Evolutionary conservation across 768 basidiomycete genomes (phyloP).

Genomic region (Cyathus striatus): DNA sequence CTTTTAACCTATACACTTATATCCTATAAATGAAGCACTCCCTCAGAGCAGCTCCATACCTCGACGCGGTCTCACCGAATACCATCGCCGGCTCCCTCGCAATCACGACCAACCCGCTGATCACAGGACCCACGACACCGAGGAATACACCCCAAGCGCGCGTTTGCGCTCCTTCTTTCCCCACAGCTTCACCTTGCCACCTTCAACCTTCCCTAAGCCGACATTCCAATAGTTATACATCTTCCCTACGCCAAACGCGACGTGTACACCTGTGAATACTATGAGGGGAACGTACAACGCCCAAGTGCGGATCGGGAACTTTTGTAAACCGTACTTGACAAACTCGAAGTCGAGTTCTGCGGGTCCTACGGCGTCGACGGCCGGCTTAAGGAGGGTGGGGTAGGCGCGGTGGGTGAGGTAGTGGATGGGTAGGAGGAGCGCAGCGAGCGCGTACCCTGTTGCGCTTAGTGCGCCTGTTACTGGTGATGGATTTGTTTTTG

Average conservation of each 20-base stretch:
- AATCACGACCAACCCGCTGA: constrained; percentile 50
- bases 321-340: constrained; percentile 64
- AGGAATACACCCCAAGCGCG: too few species aligned
- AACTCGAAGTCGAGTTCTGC: constrained; percentile 81
- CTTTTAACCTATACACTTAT: constrained; percentile 16
- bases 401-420: constrained; percentile 59
- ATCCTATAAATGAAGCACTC: constrained; percentile 42
- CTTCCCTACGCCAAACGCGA: constrained; percentile 65
- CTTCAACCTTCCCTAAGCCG: too few species aligned
- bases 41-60: constrained; percentile 48
- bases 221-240: constrained; percentile 37
- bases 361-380: constrained; percentile 60
- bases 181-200: constrained; percentile 6
- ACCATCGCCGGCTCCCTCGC: constrained; percentile 55
- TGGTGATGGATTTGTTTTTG: constrained; percentile 22
- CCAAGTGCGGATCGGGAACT: constrained; percentile 61
- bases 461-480: constrained; percentile 43
- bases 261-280: constrained; percentile 50
- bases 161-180: constrained; percentile 15
- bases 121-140: constrained; percentile 42
- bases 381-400: constrained; percentile 39
- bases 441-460: constrained; percentile 57
- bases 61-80: constrained; percentile 42
- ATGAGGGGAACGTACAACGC: constrained; percentile 61
- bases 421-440: constrained; percentile 65